Conservation (phyloP, 2,329 filamentous ascomycete species). For the Aspergillus aculeatinus region DNA sequence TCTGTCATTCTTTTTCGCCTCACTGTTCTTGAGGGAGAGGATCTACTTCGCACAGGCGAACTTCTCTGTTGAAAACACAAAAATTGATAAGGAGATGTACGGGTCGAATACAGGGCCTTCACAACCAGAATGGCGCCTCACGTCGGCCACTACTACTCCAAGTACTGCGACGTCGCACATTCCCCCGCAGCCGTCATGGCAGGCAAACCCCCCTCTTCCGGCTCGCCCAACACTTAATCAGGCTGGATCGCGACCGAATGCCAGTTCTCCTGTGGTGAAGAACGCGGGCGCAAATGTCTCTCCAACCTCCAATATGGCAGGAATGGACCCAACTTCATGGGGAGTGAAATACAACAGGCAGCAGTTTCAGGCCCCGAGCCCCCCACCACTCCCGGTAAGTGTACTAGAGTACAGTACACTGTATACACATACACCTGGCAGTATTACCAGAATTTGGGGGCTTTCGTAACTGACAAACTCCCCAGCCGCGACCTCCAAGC, state of each 20-base stretch:
- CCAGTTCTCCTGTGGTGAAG: slow-evolving; percentile 18
- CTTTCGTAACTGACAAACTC: slow-evolving; percentile 10
- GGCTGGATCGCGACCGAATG: slow-evolving; percentile 31
- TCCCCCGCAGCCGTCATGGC: slow-evolving; percentile 22
- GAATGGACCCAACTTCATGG: slow-evolving; percentile 40
- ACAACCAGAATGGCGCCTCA: slow-evolving; percentile 42
- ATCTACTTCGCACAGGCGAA: neutral
- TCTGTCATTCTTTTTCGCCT: neutral
- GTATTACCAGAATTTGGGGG: neutral
- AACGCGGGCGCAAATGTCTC: slow-evolving; percentile 17
- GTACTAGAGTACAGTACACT: neutral
- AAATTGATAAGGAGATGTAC: slow-evolving; percentile 30
- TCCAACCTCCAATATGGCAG: slow-evolving; percentile 16
- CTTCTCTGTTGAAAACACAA: neutral
- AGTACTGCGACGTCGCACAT: slow-evolving; percentile 9
- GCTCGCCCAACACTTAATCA: slow-evolving; percentile 21
- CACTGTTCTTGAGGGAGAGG: neutral
- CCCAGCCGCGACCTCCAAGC: slow-evolving; percentile 40
- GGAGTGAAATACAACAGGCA: slow-evolving; percentile 46
- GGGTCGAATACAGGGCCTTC: slow-evolving; percentile 30
- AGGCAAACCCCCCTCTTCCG: slow-evolving; percentile 23
- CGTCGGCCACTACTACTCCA: slow-evolving; percentile 11
- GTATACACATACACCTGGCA: neutral
- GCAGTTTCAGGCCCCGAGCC: slow-evolving; percentile 24
- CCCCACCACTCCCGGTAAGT: slow-evolving; percentile 42